These are phyloP conservation scores for Stereum hirsutum DNA, from an alignment of 1,284 basidiomycete species.

Conservation along the genomic window DNA sequence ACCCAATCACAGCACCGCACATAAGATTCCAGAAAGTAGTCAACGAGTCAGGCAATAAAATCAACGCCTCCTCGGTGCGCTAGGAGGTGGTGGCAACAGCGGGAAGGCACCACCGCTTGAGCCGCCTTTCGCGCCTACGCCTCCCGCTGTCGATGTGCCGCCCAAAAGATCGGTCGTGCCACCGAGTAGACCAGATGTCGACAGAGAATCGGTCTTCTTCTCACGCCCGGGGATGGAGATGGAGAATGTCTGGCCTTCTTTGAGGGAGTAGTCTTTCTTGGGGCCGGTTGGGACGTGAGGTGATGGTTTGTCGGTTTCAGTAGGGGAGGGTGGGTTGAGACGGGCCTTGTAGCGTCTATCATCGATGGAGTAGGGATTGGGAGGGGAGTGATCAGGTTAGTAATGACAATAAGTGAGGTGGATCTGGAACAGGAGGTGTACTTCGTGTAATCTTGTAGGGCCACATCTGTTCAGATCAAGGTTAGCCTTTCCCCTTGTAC, in stretches of 20 bases:
- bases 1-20: too few species aligned
- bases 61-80: conserved; percentile 32
- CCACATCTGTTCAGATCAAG: conserved; percentile 53
- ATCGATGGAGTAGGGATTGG: conserved; percentile 2
- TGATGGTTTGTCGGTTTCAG: conserved; percentile 28
- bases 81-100: conserved; percentile 69
- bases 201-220: conserved; percentile 14
- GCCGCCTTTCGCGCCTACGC: conserved; percentile 11
- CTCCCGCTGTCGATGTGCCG: conserved; percentile 8
- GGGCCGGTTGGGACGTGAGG: conserved; percentile 65
- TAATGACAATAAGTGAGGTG: conserved; percentile 1
- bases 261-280: conserved; percentile 92
- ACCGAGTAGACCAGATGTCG: conserved; percentile 6
- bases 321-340: conserved; percentile 42
- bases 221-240: conserved; percentile 76
- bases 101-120: conserved; percentile 36
- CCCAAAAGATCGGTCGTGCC: conserved; percentile 17
- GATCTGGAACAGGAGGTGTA: conserved; percentile 22
- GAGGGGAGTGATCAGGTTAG: not conserved
- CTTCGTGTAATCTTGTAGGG: conserved; percentile 94
- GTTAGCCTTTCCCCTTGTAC: conserved; percentile 5
- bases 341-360: conserved; percentile 52
- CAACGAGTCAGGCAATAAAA: too few species aligned
- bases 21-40: too few species aligned
- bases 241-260: conserved; percentile 94